Evolutionary conservation across 2,329 filamentous ascomycete species (phyloP), one percentile per base, ranked within the genome.

Genomic region (Colletotrichum simmondsii): DNA sequence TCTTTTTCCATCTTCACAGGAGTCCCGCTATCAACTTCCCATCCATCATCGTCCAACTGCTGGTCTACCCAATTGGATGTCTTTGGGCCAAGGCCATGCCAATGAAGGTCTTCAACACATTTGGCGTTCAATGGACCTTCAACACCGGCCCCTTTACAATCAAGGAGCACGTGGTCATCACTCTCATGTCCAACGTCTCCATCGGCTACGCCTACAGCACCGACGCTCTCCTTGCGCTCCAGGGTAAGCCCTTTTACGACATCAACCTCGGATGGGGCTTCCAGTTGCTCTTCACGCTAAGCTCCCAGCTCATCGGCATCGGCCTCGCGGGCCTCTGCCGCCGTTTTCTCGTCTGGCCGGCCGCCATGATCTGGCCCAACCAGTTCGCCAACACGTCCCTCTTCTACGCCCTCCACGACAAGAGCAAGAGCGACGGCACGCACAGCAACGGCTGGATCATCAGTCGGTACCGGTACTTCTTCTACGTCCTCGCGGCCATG

Each of bases 361-460:
- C 90, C 1, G 86, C 88, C 37, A 91, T 91, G 89, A 87, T 91
- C 71, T 92, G 90, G 89, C 90, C 90, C 2, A 83, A 79, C 58
- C 84, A 86, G 19, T 82, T 87, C 67, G 85, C 83, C 3, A 88
- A 85, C 73, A 85, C 84, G 0, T 83, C 85, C 0, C 81, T 90
- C 8, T 84, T 90, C 73, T 80, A 84, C 35, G 83, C 82, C 19
- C 80, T 86, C 3, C 84, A 85, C 58, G 83, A 85, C 65, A 82
- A 82, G 74, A 81, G 78, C 58, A 82, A 83, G 64, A 81, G 78
- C 28, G 78, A 87, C 68, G 83, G 85, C 2, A 69, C 78, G 2
- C 83, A 82, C 11, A 77, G 81, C 24, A 82, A 85, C 66, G 85
- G 85, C 1, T 87, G 85, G 86, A 77, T 70, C 10, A 86, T 87